phyloP scores from a whole-genome alignment of 2,329 filamentous ascomycete genomes.

The Dothideomycetidae sp. region DNA sequence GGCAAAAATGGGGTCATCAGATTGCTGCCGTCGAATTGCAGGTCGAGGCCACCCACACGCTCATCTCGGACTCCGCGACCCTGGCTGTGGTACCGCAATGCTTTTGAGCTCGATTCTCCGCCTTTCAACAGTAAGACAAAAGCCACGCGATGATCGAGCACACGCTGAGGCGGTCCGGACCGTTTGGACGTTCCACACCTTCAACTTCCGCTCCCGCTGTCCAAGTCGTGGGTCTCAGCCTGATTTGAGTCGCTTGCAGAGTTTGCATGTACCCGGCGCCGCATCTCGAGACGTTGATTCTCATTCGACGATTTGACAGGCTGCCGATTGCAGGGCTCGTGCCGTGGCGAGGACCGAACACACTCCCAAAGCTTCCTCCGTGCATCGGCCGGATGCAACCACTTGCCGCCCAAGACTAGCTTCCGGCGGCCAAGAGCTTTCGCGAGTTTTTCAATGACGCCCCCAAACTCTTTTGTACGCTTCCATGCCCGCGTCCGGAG shows the following conservation, averaged over 20 bases:
- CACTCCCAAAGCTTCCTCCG: background rate
- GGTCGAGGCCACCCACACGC: background rate
- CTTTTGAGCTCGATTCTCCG: too few relatives aligned
- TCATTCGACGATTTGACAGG: background rate
- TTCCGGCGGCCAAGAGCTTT: too few relatives aligned
- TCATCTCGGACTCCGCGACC: background rate
- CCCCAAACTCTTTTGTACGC: background rate
- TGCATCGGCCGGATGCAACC: background rate
- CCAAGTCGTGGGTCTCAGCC: background rate
- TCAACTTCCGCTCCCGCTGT: background rate
- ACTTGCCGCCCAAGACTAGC: too few relatives aligned
- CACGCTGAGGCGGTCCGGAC: background rate
- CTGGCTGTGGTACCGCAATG: background rate
- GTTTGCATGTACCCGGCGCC: background rate
- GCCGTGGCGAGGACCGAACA: background rate
- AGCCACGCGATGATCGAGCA: background rate
- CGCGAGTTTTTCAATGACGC: background rate
- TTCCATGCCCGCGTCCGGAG: background rate
- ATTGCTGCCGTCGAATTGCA: background rate
- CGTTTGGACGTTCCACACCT: background rate
- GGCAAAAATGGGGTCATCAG: background rate
- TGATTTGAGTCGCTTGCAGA: background rate
- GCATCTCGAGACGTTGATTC: background rate
- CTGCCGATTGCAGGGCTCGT: too few relatives aligned
- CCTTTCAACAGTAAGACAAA: too few relatives aligned